Percentiles rank a stretch among this genome's conserved stretches.
phyloP scores from a whole-genome alignment of 2,329 filamentous ascomycete species.

The Xylariaceae sp. region DNA sequence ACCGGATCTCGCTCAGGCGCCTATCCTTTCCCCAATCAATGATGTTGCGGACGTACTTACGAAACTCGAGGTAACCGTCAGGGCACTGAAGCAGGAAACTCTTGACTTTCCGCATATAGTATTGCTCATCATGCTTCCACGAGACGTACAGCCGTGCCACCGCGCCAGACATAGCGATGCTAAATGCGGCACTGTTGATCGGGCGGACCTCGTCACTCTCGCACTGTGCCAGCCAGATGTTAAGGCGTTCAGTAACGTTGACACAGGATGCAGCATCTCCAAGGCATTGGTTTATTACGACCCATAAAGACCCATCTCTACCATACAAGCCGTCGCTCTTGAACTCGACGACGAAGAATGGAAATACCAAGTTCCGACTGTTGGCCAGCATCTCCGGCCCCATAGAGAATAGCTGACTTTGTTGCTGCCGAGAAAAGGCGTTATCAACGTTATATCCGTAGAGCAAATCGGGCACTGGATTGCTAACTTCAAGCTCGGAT shows the following conservation, averaged over 20 bases:
- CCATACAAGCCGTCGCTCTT: conserved; percentile 33
- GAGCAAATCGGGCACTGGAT: conserved; percentile 28
- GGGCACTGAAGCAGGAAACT: conserved; percentile 37
- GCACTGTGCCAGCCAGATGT: conserved; percentile 12
- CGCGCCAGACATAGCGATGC: conserved; percentile 39
- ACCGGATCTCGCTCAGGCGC: conserved; percentile 33
- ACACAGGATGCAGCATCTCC: conserved; percentile 37
- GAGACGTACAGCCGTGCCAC: conserved; percentile 40
- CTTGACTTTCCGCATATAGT: conserved; percentile 33
- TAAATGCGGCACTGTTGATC: conserved; percentile 36
- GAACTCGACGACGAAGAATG: conserved; percentile 38
- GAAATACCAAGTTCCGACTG: conserved; percentile 19
- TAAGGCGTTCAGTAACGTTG: conserved; percentile 30
- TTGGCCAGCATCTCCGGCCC: conserved; percentile 1
- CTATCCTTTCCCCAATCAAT: conserved; percentile 39
- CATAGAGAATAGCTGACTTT: conserved; percentile 25
- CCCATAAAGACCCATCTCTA: conserved; percentile 36
- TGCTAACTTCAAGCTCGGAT: conserved; percentile 26
- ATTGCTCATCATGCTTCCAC: conserved; percentile 40
- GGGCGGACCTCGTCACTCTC: conserved; percentile 20
- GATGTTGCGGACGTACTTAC: conserved; percentile 40
- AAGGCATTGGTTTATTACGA: conserved; percentile 42
- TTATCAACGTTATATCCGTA: conserved; percentile 23
- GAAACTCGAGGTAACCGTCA: conserved; percentile 36
- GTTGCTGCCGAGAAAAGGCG: conserved; percentile 27